Base-by-base conservation (phyloP, 2,329 filamentous ascomycete species). In the Aspergillus intermedius region DNA sequence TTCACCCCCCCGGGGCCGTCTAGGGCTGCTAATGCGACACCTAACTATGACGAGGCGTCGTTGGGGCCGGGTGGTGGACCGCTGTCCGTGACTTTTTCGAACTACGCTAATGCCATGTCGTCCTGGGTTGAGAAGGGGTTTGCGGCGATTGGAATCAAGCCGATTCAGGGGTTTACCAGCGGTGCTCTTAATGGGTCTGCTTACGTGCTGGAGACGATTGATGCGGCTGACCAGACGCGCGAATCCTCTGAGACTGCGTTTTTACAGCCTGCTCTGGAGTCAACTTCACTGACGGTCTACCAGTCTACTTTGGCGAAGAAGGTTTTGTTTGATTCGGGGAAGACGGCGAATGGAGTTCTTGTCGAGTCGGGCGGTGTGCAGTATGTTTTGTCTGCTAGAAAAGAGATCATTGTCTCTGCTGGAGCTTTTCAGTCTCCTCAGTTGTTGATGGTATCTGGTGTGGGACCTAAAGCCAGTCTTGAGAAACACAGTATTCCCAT, bases 371-470 rank as follows among this genome's bases (percentile, higher is more conserved):
- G 48, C 56, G n/a, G 70, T 22, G 49, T 70, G 10, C 68, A 74
- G 45, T 60, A 73, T 15, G 70, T 56, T 39, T 71, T 80, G 50
- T 63, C 64, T 8, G 75, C 78, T 25, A 72, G 65, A 25, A 65
- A 66, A 23, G 77, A 80, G 54, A 67, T 67, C 10, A 65, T 71
- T 42, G 49, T 81, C 5, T 67, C 74, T 0, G 74, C 71, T 1
- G 78, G 78, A 3, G 65, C 71, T 6, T 76, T 74, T 58, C 75
- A 77, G 55, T 72, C 74, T 0, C 77, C 77, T 0, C 74, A 79
- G 50, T 59, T 78, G 13, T 65, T 78, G 7, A 73, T 76, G 61
- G 65, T 75, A 7, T 74, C 71, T 39, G 76, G 76, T 1, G 61
- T 71, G 46, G 75, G 75, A 0, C 74, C 74, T 0, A 47, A 46